These are phyloP conservation scores for Blastobotrys serpentis DNA, from an alignment of 1,139 yeast species.

Conservation along the genomic window DNA sequence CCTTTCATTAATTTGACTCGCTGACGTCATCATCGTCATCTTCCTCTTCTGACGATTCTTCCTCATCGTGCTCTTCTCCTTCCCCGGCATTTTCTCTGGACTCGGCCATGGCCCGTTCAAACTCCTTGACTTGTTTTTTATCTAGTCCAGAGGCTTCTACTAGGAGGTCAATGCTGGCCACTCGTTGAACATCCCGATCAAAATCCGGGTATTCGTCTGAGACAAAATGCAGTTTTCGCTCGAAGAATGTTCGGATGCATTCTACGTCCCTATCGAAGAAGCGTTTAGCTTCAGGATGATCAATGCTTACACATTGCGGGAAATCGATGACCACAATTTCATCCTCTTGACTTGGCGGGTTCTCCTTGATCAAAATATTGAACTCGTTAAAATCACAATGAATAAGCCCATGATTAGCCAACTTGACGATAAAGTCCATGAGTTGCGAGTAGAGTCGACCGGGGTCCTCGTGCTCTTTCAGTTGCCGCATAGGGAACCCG, in stretches of 20 bases:
- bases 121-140: constrained; percentile 67
- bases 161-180: constrained; percentile 68
- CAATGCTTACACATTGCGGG: constrained; percentile 95
- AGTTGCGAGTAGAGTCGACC: constrained; percentile 74
- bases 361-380: constrained; percentile 80
- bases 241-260: constrained; percentile 81
- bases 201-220: constrained; percentile 84
- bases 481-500: constrained; percentile 86
- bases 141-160: constrained; percentile 92
- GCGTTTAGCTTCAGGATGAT: constrained; percentile 81
- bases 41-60: constrained; percentile 31
- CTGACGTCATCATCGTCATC: constrained; percentile 18
- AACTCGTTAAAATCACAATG: constrained; percentile 98
- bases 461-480: constrained; percentile 65
- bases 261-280: constrained; percentile 92
- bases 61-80: constrained; percentile 38
- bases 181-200: constrained; percentile 68
- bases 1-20: not conserved
- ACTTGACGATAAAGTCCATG: constrained; percentile 79
- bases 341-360: constrained; percentile 52
- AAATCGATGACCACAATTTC: constrained; percentile 88
- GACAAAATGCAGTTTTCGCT: constrained; percentile 68
- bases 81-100: constrained; percentile 39
- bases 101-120: constrained; percentile 68
- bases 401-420: constrained; percentile 85